Evolutionary conservation across 805 yeast species (phyloP).

Genomic region (Teunomyces tritomae): DNA sequence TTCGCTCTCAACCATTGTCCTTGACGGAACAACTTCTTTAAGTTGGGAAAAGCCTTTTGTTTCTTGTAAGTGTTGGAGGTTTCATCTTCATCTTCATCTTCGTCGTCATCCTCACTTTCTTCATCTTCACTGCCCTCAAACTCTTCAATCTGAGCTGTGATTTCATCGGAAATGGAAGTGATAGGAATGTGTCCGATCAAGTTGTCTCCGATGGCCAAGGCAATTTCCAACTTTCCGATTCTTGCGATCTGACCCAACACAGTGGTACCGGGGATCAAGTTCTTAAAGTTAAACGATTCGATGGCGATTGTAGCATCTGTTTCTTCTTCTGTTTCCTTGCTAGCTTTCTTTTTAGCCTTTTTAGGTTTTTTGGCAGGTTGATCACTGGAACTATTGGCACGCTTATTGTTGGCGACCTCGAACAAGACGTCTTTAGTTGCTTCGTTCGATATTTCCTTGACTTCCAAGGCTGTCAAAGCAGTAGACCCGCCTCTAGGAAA

Average conservation of each 20-base stretch:
- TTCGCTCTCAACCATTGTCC: slow-evolving; percentile 89
- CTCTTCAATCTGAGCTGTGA: slow-evolving; percentile 56
- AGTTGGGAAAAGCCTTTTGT: slow-evolving; percentile 50
- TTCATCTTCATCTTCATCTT: slow-evolving; percentile 35
- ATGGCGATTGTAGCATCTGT: slow-evolving; percentile 44
- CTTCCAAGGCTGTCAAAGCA: slow-evolving; percentile 82
- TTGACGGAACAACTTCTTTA: slow-evolving; percentile 50
- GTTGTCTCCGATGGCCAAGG: slow-evolving; percentile 75
- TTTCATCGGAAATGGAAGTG: slow-evolving; percentile 63
- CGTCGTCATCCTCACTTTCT: slow-evolving; percentile 40
- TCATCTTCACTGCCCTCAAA: slow-evolving; percentile 43
- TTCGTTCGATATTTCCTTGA: slow-evolving; percentile 88
- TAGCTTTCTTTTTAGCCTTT: slow-evolving; percentile 13
- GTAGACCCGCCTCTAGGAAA: slow-evolving; percentile 97
- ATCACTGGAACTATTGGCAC: slow-evolving; percentile 25
- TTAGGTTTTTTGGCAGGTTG: slow-evolving; percentile 24
- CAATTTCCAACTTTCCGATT: slow-evolving; percentile 61
- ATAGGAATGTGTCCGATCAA: slow-evolving; percentile 76
- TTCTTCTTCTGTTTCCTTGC: slow-evolving; percentile 20
- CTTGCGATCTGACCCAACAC: slow-evolving; percentile 74
- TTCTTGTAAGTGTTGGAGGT: slow-evolving; percentile 20
- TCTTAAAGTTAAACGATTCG: slow-evolving; percentile 61
- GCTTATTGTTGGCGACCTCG: slow-evolving; percentile 45
- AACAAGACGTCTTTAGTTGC: slow-evolving; percentile 86
- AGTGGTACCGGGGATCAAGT: slow-evolving; percentile 64